Evolutionary conservation across 2,329 filamentous ascomycete genomes (phyloP).

Genomic region (Parastagonospora avenae): DNA sequence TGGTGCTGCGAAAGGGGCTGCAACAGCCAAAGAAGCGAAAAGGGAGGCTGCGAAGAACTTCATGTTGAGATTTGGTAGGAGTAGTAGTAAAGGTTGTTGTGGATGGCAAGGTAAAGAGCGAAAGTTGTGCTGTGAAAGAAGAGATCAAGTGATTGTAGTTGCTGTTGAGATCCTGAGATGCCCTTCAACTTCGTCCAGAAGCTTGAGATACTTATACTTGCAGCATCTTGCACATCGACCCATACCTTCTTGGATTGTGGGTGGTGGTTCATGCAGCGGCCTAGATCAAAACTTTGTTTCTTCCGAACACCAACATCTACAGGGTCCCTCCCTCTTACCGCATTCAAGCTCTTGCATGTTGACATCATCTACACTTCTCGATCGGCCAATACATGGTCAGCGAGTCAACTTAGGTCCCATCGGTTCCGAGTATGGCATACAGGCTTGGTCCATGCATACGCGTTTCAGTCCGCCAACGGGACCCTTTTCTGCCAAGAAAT

Average conservation of each 20-base stretch:
- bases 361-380: not conserved
- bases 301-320: not conserved
- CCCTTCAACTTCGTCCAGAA: not conserved
- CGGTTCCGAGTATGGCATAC: constrained; percentile 1
- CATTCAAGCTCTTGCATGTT: not conserved
- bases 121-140: constrained; percentile 1
- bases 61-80: constrained; percentile 15
- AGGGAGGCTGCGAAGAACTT: constrained; percentile 24
- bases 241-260: not conserved
- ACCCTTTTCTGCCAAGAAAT: not conserved
- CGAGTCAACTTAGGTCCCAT: not conserved
- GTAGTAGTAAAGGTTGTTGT: not conserved
- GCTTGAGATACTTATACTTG: constrained; percentile 2
- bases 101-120: not conserved
- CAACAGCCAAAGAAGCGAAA: constrained; percentile 10
- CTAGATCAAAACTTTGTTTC: not conserved
- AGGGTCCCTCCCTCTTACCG: not conserved
- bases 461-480: not conserved
- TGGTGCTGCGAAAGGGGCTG: constrained; percentile 10
- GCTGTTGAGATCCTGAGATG: constrained; percentile 7
- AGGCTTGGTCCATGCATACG: constrained; percentile 1
- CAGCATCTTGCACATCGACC: not conserved
- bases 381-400: not conserved
- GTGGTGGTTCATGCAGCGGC: not conserved
- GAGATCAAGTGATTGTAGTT: not conserved